phyloP scores from a whole-genome alignment of 805 yeast genomes.

The Torulaspora microellipsoides region DNA sequence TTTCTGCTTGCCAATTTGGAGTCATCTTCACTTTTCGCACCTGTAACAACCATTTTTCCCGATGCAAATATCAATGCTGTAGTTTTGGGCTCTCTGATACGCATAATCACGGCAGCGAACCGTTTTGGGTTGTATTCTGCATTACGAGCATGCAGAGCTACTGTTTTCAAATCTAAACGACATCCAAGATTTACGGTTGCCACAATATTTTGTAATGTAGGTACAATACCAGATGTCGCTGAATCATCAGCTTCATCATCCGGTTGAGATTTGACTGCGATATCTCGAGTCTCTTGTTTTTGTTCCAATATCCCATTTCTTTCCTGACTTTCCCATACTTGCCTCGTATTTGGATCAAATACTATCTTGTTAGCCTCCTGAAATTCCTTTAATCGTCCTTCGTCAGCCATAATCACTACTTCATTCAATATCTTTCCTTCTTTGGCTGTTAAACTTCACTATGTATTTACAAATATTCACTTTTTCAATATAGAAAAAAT shows the following conservation, averaged over 20 bases:
- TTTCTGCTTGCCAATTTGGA: conserved; percentile 97
- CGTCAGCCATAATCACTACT: conserved; percentile 28
- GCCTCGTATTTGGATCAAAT: conserved; percentile 36
- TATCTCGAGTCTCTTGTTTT: conserved; percentile 2
- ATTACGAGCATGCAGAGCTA: conserved; percentile 97
- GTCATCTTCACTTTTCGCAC: conserved; percentile 98
- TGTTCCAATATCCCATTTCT: conserved; percentile 9
- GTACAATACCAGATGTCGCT: conserved; percentile 91
- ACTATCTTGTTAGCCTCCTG: conserved; percentile 34
- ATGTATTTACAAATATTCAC: no score
- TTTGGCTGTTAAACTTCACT: no score
- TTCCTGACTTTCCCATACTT: conserved; percentile 35
- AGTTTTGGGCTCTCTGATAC: conserved; percentile 97
- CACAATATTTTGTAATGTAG: conserved; percentile 89
- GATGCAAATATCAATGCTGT: conserved; percentile 97
- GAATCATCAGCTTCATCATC: conserved; percentile 48
- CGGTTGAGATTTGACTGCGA: conserved; percentile 11
- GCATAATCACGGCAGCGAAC: conserved; percentile 99
- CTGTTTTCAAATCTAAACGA: conserved; percentile 90
- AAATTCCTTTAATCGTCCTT: conserved; percentile 32
- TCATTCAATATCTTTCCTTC: background rate
- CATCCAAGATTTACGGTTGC: conserved; percentile 97
- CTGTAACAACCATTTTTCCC: conserved; percentile 99
- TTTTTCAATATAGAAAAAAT: no score
- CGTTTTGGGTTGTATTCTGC: conserved; percentile 98